Evolutionary conservation across 2,329 filamentous ascomycete species (phyloP).

Genomic region (Talaromyces sp.): DNA sequence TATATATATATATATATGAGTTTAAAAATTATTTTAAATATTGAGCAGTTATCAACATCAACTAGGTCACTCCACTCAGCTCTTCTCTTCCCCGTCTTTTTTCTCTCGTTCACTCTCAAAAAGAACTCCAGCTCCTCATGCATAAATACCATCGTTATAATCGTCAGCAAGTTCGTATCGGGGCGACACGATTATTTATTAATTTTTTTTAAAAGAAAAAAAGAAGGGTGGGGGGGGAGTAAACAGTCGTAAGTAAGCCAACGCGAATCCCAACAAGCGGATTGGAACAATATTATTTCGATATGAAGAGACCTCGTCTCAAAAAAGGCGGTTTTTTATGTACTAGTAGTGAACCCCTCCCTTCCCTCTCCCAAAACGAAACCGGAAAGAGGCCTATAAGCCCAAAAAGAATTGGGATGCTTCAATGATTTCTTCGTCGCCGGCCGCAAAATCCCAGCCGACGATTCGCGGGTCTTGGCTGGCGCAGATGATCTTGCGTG

Average conservation of each 20-base stretch:
- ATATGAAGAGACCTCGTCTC: neutral
- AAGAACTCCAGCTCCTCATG: neutral
- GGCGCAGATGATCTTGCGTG: slow-evolving; percentile 87
- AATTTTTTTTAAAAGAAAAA: neutral
- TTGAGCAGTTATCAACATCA: neutral
- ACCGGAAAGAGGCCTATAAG: slow-evolving; percentile 20
- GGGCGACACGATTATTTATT: too few relatives aligned
- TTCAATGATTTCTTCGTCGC: slow-evolving; percentile 72
- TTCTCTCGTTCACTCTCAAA: neutral
- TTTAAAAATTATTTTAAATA: neutral
- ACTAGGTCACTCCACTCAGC: neutral
- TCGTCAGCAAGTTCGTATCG: neutral
- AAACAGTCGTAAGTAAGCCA: neutral
- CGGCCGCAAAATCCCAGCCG: slow-evolving; percentile 95
- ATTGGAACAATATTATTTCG: neutral
- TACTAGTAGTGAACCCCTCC: neutral
- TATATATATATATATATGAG: too few relatives aligned
- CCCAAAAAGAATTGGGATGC: slow-evolving; percentile 69
- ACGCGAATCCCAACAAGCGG: neutral
- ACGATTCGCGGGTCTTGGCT: slow-evolving; percentile 88
- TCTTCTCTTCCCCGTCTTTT: neutral
- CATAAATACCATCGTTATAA: neutral
- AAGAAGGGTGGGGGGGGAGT: neutral
- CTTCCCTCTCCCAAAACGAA: too few relatives aligned
- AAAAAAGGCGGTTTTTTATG: neutral